Base-by-base conservation (phyloP, 306 rosid species). In the Dryas octopetala region DNA sequence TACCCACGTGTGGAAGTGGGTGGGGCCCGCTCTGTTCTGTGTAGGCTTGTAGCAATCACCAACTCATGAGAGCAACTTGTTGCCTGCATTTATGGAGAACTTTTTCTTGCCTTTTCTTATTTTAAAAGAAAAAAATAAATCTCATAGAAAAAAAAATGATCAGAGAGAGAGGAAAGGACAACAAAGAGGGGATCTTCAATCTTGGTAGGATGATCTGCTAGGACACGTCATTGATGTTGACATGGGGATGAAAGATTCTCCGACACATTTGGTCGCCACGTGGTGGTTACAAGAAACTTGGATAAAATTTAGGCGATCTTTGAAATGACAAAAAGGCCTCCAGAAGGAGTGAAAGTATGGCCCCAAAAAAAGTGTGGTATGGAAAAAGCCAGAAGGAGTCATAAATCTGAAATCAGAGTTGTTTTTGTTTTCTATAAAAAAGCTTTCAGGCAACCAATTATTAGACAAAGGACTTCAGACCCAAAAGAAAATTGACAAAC, bases 161-260 rank as follows among this genome's bases (percentile, higher is more conserved):
- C 26, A 57, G 23, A 11, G 12, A 54, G 55, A 71, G 41, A 19
- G 28, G 46, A 73, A 23, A 15, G 45, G 66, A 54, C 63, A 13
- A 45, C 23, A 59, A 58, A 73, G 46, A 13, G 9, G 23, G 17
- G 46, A 71, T 71, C 66, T 71, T 46, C 9, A 8, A 8, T 46
- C 6, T 5, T 10, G 43, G 52, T n/a, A 44, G 32, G 9, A 77
- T 12, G 75, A 69, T 68, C 73, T 62, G 47, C 16, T 50, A 16
- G 23, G 74, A 53, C 84, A 49, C 78, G 59, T 70, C 62, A 43
- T 70, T 64, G 84, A 71, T 49, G 8, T 64, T 64, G 80, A 57
- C 9, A 17, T 28, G 57, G 52, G 11, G 49, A 48, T n/a, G 55
- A 63, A 75, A 47, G 73, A 75, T 62, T 75, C 77, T 49, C 58